Base-by-base conservation (phyloP, 768 basidiomycete species). In the Pulveroboletus sp. region DNA sequence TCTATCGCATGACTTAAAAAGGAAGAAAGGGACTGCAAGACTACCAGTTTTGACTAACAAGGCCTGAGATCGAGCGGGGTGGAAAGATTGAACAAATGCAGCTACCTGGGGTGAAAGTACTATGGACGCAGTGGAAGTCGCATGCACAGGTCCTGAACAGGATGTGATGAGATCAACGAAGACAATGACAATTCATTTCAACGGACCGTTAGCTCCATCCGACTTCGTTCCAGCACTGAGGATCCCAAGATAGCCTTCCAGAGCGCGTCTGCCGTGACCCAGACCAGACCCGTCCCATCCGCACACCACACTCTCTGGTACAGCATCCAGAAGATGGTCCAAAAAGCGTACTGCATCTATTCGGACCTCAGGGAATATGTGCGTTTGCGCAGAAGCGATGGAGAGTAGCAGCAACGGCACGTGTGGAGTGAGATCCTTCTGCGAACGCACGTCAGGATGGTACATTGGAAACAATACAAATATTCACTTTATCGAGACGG, bases 321-420 rank as follows among this genome's bases (percentile, higher is more conserved):
- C 79, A 51, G 73, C 61, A 33, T 85, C 81, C 4, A 96, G 74
- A 36, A 92, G 75, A 21, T 94, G 63, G 58, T 88, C 79, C 38
- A 97, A 68, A 57, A 92, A 81, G 11, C 84, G 82, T 47, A 95
- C 76, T 4, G 92, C 90, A 62, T 97, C 94, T 35, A 97, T 78
- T 14, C 93, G 80, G 52, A 97, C 92, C 66, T 95, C 92, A 18
- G 93, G 93, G 66, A 93, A 96, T 41, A 98, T 95, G 59, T 94
- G 89, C 0, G 91, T 93, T 65, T 94, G 86, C 0, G 92, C 91
- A 9, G 93, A 95, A 6, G 89, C 84, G 0, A 83, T 82, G 64
- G 93, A 95, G 14, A 98, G 79, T 21, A 97, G 73, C 6, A 97
- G 73, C 0, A 83, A 60, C 1, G 89, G 73, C 0, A 86, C 74